A percentile compares a stretch with the other conserved stretches of the same genome.
These are phyloP conservation scores for Nicotiana paniculata DNA, from an alignment of 257 asterid species.

Conservation along the genomic window DNA sequence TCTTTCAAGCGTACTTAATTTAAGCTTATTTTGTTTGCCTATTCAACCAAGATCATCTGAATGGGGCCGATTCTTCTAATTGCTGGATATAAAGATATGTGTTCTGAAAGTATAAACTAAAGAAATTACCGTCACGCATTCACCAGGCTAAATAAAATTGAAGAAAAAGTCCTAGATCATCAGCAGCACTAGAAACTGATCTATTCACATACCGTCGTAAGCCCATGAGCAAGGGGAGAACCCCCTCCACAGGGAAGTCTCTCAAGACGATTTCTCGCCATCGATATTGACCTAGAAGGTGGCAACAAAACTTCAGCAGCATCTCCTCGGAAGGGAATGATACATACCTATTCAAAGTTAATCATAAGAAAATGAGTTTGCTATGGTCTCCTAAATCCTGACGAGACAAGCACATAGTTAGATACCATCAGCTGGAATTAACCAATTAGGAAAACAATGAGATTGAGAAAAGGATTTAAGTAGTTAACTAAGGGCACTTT, in stretches of 20 bases:
- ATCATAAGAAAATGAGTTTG: constrained; percentile 3
- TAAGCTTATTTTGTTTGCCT: not conserved
- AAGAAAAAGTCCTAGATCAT: not conserved
- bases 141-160: not conserved
- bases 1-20: not conserved
- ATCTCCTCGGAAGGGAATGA: constrained; percentile 99
- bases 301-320: constrained; percentile 97
- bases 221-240: constrained; percentile 99
- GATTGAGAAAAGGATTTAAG: not conserved
- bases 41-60: not conserved
- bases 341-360: constrained; percentile 58
- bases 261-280: constrained; percentile 98
- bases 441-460: not conserved
- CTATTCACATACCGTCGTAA: constrained; percentile 61
- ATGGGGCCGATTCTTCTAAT: not conserved
- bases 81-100: not conserved
- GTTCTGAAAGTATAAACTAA: not conserved
- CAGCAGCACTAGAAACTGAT: constrained; percentile 6
- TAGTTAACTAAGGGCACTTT: not conserved
- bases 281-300: constrained; percentile 95
- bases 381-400: not conserved
- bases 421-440: not conserved
- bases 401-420: not conserved
- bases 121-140: not conserved
- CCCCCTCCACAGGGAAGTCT: constrained; percentile 99